Conservation (phyloP, 305 asterid species). For the Fraxinus baroniana region DNA sequence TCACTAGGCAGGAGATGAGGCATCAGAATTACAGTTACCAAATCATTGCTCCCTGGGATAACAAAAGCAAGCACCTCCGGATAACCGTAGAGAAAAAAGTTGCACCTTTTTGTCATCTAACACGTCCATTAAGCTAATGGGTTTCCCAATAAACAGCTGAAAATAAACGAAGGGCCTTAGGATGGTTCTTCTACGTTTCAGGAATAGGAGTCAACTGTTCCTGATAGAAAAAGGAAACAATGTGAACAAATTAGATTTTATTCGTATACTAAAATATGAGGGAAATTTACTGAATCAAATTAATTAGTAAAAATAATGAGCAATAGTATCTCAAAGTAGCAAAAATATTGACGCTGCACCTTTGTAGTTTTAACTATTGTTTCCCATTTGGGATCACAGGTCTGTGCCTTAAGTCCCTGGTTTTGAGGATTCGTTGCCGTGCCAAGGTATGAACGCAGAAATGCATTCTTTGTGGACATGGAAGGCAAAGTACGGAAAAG, state of each 20-base stretch:
- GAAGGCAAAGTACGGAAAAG: slow-evolving; percentile 65
- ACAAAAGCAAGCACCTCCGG: not conserved
- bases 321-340: slow-evolving; percentile 39
- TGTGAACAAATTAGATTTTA: not conserved
- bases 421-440: slow-evolving; percentile 28
- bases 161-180: not conserved
- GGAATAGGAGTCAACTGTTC: slow-evolving; percentile 25
- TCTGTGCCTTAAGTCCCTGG: slow-evolving; percentile 33
- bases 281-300: not conserved
- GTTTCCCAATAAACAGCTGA: not conserved
- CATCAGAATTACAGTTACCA: not conserved
- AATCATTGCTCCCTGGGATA: not conserved
- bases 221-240: slow-evolving; percentile 8
- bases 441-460: slow-evolving; percentile 26
- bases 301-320: not conserved
- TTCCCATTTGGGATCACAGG: slow-evolving; percentile 45
- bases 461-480: slow-evolving; percentile 39
- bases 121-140: not conserved
- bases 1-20: not conserved
- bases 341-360: slow-evolving; percentile 30
- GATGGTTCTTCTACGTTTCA: slow-evolving; percentile 18
- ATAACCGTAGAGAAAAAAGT: not conserved
- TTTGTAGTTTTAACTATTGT: slow-evolving; percentile 47
- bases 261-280: not conserved
- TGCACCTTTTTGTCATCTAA: not conserved